Evolutionary conservation across 164 flowering plant genomes (phyloP), one percentile per base, ranked within the genome.

Genomic region (Tetracentron sinense): DNA sequence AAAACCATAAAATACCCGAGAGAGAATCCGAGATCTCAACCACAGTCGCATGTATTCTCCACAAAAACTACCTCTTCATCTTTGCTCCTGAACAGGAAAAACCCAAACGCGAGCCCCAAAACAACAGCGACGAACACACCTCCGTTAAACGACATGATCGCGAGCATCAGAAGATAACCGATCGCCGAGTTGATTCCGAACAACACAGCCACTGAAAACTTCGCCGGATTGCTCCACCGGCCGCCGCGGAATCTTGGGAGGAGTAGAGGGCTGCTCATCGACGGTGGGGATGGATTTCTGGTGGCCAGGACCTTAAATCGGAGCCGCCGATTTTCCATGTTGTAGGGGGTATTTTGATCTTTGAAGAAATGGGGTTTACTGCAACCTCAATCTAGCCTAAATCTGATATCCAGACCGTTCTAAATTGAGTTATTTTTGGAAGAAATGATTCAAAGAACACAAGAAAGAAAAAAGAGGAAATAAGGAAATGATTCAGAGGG

Each of bases 161-260:
- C 88, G 23, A 89, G 72, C 96, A 90, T 90, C 69, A 90, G 53
- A 26, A 90, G 14, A 68, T 90, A 90, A 35, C 90, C 93, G 54
- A 87, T 71, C 58, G 82, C 87, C 20, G 94, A 72, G 71, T 82
- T 85, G 42, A 86, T 60, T 4, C 83, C 87, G 61, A 88, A 88
- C 62, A 81, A 53, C 16, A 69, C 44, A 6, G 82, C 76, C 21
- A 60, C 38, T 7, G 72, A 79, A 46, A 78, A 25, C 54, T 67
- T 70, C 17, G 65, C 69, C 2, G 72, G 46, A 12, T 42, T 42
- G 22, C 46, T 51, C 62, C 61, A 42, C 23, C 72, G 49, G 15
- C 49, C 6, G 52, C 31, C 23, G 20, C 26, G 2, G 23, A 51
- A 3, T 35, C 44, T 23, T 38, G 79, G 58, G 42, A 64, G 70